Conservation (phyloP, 1,139 yeast genomes). For the Pichia sp. region DNA sequence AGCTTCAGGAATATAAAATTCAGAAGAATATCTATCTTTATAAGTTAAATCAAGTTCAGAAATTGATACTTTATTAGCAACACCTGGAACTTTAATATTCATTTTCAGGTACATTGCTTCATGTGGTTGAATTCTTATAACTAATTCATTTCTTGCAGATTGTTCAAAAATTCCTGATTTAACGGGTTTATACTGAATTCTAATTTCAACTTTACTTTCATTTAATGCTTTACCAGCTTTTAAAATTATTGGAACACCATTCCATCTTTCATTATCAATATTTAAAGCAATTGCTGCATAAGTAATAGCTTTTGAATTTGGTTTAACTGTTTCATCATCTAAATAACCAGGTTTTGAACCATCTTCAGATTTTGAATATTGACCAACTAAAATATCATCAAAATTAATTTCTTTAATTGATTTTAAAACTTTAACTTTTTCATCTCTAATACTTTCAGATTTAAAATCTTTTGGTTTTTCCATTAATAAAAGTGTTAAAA, state of each 20-base stretch:
- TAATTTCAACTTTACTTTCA: conserved; percentile 87
- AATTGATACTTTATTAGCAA: conserved; percentile 70
- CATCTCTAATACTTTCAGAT: conserved; percentile 93
- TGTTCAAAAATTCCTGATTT: conserved; percentile 75
- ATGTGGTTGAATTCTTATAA: conserved; percentile 87
- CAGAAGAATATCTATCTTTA: conserved; percentile 62
- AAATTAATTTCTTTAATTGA: conserved; percentile 65
- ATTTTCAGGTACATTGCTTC: conserved; percentile 91
- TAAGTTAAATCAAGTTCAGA: conserved; percentile 91
- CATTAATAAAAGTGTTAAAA: conserved; percentile 86
- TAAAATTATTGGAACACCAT: conserved; percentile 91
- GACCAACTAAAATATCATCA: conserved; percentile 75
- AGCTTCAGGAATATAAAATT: conserved; percentile 96
- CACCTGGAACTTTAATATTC: conserved; percentile 90
- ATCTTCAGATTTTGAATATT: conserved; percentile 76
- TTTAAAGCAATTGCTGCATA: conserved; percentile 79
- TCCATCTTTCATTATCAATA: conserved; percentile 94
- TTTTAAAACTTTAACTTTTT: conserved; percentile 86
- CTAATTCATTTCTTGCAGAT: conserved; percentile 88
- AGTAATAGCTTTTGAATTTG: conserved; percentile 80
- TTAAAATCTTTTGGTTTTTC: conserved; percentile 88
- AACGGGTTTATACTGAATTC: conserved; percentile 86
- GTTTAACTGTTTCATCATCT: conserved; percentile 88
- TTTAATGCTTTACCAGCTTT: conserved; percentile 96
- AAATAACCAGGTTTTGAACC: conserved; percentile 85